Percentiles rank a stretch among this genome's conserved stretches.
Evolutionary conservation across 2,329 filamentous ascomycete genomes (phyloP).

Genomic region (Aspergillus arachidicola): DNA sequence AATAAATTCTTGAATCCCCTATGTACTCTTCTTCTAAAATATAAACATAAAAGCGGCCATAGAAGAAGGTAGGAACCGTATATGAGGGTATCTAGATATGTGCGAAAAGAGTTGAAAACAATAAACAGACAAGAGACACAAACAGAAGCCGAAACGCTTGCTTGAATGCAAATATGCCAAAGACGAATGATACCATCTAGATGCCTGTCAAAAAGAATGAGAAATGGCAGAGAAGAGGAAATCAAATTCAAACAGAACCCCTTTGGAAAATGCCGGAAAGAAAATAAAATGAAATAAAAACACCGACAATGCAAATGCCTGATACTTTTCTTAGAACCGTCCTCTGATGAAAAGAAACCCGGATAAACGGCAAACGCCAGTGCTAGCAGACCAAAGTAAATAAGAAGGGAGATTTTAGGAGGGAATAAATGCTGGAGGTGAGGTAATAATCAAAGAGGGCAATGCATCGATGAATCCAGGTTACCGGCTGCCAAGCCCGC

Average conservation of each 20-base stretch:
- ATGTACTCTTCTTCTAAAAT: constrained; percentile 4
- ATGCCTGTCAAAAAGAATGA: neutral
- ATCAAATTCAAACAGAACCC: neutral
- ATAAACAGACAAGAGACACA: constrained; percentile 19
- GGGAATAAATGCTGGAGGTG: constrained; percentile 6
- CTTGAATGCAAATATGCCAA: constrained; percentile 8
- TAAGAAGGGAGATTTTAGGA: constrained; percentile 7
- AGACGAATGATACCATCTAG: constrained; percentile 5
- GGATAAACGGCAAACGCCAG: constrained; percentile 15
- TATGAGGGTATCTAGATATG: constrained; percentile 25
- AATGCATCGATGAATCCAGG: neutral
- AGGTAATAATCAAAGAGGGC: constrained; percentile 2
- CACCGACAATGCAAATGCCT: constrained; percentile 11
- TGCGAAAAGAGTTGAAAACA: constrained; percentile 16
- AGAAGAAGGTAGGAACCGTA: constrained; percentile 13
- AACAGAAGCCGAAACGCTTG: constrained; percentile 10
- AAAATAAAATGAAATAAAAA: constrained; percentile 1
- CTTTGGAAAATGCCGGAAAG: neutral
- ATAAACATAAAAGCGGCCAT: neutral
- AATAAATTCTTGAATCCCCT: neutral
- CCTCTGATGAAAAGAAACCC: constrained; percentile 10
- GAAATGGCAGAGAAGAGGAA: constrained; percentile 1
- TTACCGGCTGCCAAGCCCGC: constrained; percentile 35
- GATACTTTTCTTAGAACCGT: constrained; percentile 12
- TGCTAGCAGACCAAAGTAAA: constrained; percentile 16